phyloP scores from a whole-genome alignment of 148 eudicot species.

The Nepenthes mirabilis region DNA sequence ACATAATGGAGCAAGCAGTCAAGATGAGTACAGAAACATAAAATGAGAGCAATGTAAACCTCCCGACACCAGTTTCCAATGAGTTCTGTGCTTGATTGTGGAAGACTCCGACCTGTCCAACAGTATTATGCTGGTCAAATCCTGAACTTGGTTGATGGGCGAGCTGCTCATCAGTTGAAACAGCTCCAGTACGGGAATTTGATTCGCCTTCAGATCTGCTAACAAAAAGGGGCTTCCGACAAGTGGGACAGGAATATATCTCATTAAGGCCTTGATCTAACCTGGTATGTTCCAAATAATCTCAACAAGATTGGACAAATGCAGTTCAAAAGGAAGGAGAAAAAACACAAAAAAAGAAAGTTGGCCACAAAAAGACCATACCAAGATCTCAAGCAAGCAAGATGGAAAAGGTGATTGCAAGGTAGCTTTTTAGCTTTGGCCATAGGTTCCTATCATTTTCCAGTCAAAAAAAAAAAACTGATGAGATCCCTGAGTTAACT shows the following conservation, averaged over 20 bases:
- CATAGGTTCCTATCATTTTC: constrained; percentile 83
- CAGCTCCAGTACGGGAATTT: constrained; percentile 25
- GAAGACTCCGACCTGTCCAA: constrained; percentile 46
- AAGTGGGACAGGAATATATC: constrained; percentile 90
- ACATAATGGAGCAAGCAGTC: not conserved
- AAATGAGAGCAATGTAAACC: constrained; percentile 22
- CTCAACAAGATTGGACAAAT: constrained; percentile 6
- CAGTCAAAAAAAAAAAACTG: constrained; percentile 5
- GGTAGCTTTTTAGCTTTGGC: constrained; percentile 94
- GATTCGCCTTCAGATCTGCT: constrained; percentile 51
- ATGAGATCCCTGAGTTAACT: not conserved
- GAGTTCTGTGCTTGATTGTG: constrained; percentile 46
- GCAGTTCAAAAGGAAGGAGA: constrained; percentile 1
- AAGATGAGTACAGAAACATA: not conserved
- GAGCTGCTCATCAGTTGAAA: constrained; percentile 77
- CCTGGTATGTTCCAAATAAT: constrained; percentile 32
- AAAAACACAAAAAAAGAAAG: not conserved
- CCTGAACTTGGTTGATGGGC: constrained; percentile 73
- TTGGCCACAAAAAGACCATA: constrained; percentile 10
- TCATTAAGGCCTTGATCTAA: constrained; percentile 82
- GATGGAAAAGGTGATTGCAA: constrained; percentile 94
- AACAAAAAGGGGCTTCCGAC: constrained; percentile 89
- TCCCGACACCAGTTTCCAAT: constrained; percentile 56
- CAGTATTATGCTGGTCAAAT: constrained; percentile 40
- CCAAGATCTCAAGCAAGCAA: constrained; percentile 96